Evolutionary conservation across 768 basidiomycete genomes (phyloP).

Genomic region (Kwoniella sp.): DNA sequence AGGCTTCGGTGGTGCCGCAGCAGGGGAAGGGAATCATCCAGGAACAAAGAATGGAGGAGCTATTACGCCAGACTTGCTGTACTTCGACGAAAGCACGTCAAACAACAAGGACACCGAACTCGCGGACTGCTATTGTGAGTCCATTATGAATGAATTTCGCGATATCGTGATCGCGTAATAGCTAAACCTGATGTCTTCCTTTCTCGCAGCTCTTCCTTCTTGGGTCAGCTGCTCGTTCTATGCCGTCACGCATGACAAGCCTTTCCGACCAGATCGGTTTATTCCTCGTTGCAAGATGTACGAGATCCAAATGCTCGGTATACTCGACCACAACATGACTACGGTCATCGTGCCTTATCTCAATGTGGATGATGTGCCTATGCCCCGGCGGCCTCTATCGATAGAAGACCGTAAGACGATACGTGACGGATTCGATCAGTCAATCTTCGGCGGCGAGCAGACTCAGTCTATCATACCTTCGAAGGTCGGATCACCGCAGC

Average conservation of each 20-base stretch:
- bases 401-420: slow-evolving; percentile 32
- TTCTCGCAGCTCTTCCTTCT: slow-evolving; percentile 58
- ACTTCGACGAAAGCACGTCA: slow-evolving; percentile 45
- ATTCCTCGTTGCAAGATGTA: slow-evolving; percentile 95
- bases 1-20: slow-evolving; percentile 20
- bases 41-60: slow-evolving; percentile 21
- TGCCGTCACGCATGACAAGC: slow-evolving; percentile 58
- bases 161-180: neutral
- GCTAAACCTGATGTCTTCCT: neutral
- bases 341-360: slow-evolving; percentile 77
- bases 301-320: slow-evolving; percentile 90
- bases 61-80: slow-evolving; percentile 60
- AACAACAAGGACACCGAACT: slow-evolving; percentile 36
- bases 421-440: slow-evolving; percentile 46
- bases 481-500: slow-evolving; percentile 12
- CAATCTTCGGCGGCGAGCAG: slow-evolving; percentile 34
- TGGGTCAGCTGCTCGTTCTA: slow-evolving; percentile 59
- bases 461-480: neutral
- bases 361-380: slow-evolving; percentile 36
- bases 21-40: slow-evolving; percentile 13
- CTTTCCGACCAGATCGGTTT: slow-evolving; percentile 66
- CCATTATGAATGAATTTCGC: neutral
- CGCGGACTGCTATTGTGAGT: slow-evolving; percentile 53
- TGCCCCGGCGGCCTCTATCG: slow-evolving; percentile 24
- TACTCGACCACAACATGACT: slow-evolving; percentile 86